phyloP scores from a whole-genome alignment of 345 rosid species.

The Stellera chamaejasme region DNA sequence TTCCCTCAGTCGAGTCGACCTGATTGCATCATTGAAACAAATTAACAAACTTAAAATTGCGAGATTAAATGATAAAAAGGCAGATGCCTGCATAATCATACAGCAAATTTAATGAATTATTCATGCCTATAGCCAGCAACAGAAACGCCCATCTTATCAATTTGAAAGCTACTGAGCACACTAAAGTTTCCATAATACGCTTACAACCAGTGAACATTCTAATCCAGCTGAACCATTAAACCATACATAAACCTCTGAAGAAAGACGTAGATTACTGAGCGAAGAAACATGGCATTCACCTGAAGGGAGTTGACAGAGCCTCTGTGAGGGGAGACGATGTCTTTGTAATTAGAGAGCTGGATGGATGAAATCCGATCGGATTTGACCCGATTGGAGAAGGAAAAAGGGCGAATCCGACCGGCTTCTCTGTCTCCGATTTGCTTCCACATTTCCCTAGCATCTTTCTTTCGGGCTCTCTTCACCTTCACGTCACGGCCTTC shows the following conservation, averaged over 20 bases:
- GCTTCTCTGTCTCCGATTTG: constrained; percentile 77
- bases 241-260: not conserved
- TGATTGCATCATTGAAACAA: constrained; percentile 33
- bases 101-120: too few relatives aligned
- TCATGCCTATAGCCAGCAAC: too few relatives aligned
- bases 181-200: too few relatives aligned
- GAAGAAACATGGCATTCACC: constrained; percentile 23
- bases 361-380: constrained; percentile 49
- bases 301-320: constrained; percentile 91
- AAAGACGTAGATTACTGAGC: not conserved
- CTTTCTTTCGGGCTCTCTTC: constrained; percentile 14
- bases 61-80: too few relatives aligned
- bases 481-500: not conserved
- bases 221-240: not conserved
- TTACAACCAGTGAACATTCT: too few relatives aligned
- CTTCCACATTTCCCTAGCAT: constrained; percentile 90
- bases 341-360: constrained; percentile 71
- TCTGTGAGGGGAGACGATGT: constrained; percentile 72
- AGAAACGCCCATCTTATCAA: too few relatives aligned
- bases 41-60: too few relatives aligned
- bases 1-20: constrained; percentile 92
- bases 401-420: constrained; percentile 54
- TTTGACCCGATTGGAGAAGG: constrained; percentile 52
- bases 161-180: too few relatives aligned
- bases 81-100: too few relatives aligned